Percentiles rank a stretch among this genome's conserved stretches.
Evolutionary conservation across 768 basidiomycete genomes (phyloP).

Genomic region (Collybia sordida): DNA sequence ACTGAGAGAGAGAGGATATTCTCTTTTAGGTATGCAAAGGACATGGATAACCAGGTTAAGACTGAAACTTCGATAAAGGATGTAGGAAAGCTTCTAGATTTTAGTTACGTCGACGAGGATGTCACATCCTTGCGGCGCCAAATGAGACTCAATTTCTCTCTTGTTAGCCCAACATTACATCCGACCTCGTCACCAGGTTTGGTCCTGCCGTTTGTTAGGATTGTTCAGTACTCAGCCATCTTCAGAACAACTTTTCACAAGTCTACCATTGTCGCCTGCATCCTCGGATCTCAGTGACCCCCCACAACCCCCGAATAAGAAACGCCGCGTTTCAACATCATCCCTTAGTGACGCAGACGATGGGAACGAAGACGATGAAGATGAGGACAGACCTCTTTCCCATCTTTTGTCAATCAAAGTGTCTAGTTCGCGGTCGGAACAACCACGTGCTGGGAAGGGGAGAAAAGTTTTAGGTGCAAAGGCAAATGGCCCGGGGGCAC

Average conservation of each 20-base stretch:
- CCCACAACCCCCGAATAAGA: slow-evolving; percentile 47
- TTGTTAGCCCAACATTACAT: slow-evolving; percentile 46
- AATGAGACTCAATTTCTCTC: slow-evolving; percentile 56
- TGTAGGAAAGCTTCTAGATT: slow-evolving; percentile 74
- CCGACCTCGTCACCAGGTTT: slow-evolving; percentile 53
- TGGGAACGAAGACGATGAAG: slow-evolving; percentile 42
- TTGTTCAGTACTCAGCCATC: slow-evolving; percentile 6
- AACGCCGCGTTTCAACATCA: slow-evolving; percentile 51
- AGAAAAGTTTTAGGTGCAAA: slow-evolving; percentile 38
- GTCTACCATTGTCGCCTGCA: slow-evolving; percentile 40
- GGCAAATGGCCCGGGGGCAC: slow-evolving; percentile 31
- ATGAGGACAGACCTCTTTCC: slow-evolving; percentile 58
- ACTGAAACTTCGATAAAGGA: slow-evolving; percentile 45
- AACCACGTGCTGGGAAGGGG: slow-evolving; percentile 32
- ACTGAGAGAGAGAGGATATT: slow-evolving; percentile 4
- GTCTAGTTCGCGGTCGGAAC: slow-evolving; percentile 25
- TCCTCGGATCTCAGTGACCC: slow-evolving; percentile 52
- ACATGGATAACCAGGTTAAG: background rate
- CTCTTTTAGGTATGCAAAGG: slow-evolving; percentile 9
- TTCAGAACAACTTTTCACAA: slow-evolving; percentile 28
- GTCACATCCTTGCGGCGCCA: slow-evolving; percentile 69
- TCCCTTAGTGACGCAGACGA: slow-evolving; percentile 51
- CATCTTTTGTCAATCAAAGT: slow-evolving; percentile 35
- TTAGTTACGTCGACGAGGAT: slow-evolving; percentile 70
- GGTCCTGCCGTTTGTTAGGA: slow-evolving; percentile 12